A percentile compares a stretch with the other conserved stretches of the same genome.
These are phyloP conservation scores for Zoysia japonica DNA, from an alignment of 176 grass and related monocot species.

Conservation along the genomic window DNA sequence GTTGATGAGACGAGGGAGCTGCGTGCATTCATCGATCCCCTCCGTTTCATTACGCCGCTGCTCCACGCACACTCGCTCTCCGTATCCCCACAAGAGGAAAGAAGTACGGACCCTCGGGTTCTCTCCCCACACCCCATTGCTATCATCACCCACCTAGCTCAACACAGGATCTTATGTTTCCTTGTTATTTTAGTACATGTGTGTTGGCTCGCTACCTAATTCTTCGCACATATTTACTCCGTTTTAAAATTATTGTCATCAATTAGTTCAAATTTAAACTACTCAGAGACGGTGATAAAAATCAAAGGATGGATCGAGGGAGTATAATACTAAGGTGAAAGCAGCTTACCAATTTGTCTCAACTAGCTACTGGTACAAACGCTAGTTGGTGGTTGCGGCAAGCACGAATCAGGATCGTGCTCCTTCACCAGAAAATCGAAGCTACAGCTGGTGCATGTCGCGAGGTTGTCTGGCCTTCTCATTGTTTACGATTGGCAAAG, in stretches of 20 bases:
- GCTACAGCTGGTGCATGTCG: neutral
- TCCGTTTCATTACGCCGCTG: slow-evolving; percentile 35
- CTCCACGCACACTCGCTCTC: slow-evolving; percentile 34
- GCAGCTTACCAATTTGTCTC: slow-evolving; percentile 7
- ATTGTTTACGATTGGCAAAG: slow-evolving; percentile 39
- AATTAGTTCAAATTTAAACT: no score
- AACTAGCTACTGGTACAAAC: neutral
- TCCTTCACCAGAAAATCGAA: neutral
- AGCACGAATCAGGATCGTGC: no score
- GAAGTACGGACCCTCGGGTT: slow-evolving; percentile 13
- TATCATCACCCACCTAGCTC: slow-evolving; percentile 23
- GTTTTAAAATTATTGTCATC: no score
- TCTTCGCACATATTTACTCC: neutral
- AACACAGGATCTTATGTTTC: slow-evolving; percentile 27
- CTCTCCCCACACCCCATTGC: neutral
- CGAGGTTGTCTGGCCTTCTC: no score
- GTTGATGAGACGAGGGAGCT: neutral
- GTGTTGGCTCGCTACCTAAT: slow-evolving; percentile 23
- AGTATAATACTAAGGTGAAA: neutral
- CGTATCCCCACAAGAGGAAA: slow-evolving; percentile 49
- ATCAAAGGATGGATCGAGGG: no score
- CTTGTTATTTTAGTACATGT: neutral
- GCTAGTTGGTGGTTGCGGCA: slow-evolving; percentile 4
- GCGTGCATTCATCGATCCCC: slow-evolving; percentile 42
- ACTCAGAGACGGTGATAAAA: no score